Evolutionary conservation across 2,329 filamentous ascomycete species (phyloP), one percentile per base, ranked within the genome.

Genomic region (Zymoseptoria tritici): DNA sequence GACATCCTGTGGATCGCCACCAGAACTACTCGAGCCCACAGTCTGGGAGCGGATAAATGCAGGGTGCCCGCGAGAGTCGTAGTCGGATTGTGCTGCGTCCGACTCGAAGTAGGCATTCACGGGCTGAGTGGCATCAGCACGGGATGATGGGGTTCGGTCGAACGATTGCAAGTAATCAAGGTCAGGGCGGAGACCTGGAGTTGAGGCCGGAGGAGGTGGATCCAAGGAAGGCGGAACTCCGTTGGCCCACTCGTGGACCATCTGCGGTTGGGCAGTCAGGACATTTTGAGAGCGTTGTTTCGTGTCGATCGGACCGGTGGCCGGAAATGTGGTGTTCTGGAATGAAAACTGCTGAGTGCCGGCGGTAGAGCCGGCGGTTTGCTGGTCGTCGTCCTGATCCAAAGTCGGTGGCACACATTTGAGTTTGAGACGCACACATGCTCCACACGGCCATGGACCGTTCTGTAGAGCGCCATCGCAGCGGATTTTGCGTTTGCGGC

Each of bases 401-500:
- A 91, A 87, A 59, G 90, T 91, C 3, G 93, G 94, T 52, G 91
- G 91, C 24, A 97, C 87, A 74, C 94, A 97, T 70, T 94, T 90
- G 61, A 97, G 83, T 78, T 97, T 97, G 63, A 97, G 80, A 54
- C 93, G 85, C 63, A 91, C 88, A 74, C 93, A 99, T 42, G 94
- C 91, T 49, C 92, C 94, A 75, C 93, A 97, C 26, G 94, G 94
- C 93, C 94, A 97, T 2, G 71, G 71, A 46, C 91, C 91, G 74
- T 97, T 97, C 49, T 92, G 97, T 13, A 93, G 96, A 20, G 93
- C 93, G 56, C 93, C 91, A 78, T 97, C 94, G 77, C 93, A 99
- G 75, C 96, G 96, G 73, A 99, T 99, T 77, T 99, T 99, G 71
- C 93, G 85, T 76, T 91, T 87, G 63, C 93, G 85, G 73, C 93